Evolutionary conservation across 164 flowering plant genomes (phyloP).

Genomic region (Cinnamomum micranthum): DNA sequence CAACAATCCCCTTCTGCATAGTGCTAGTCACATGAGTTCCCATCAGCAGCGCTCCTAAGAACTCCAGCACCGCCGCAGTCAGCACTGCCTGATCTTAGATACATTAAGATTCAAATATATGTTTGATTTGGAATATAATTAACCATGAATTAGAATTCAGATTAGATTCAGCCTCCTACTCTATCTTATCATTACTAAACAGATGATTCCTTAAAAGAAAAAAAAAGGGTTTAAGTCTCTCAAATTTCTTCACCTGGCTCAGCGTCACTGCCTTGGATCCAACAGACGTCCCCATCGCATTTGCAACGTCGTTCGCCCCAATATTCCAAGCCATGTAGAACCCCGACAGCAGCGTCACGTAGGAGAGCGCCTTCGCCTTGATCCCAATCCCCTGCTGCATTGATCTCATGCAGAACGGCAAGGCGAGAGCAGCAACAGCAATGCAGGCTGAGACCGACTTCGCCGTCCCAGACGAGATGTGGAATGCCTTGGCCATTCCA

Average conservation of each 20-base stretch:
- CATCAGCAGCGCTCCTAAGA: slow-evolving; percentile 89
- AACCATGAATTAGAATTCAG: no score
- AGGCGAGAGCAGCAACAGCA: slow-evolving; percentile 54
- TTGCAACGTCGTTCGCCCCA: slow-evolving; percentile 97
- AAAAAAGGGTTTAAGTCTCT: no score
- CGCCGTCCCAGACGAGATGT: slow-evolving; percentile 67
- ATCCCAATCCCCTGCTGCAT: slow-evolving; percentile 48
- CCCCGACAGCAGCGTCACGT: slow-evolving; percentile 67
- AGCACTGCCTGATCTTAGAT: slow-evolving; percentile 46
- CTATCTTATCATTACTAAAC: no score
- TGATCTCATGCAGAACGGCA: slow-evolving; percentile 62
- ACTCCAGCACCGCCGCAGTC: slow-evolving; percentile 86
- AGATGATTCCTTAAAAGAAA: no score
- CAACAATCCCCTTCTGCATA: slow-evolving; percentile 95
- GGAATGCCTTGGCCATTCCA: slow-evolving; percentile 84
- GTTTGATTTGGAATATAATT: no score
- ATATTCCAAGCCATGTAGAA: slow-evolving; percentile 99
- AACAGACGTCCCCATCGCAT: slow-evolving; percentile 98
- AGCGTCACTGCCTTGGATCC: slow-evolving; percentile 88
- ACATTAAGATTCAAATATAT: no score
- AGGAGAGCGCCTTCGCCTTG: slow-evolving; percentile 64
- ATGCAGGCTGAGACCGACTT: slow-evolving; percentile 59
- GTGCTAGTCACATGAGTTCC: slow-evolving; percentile 93
- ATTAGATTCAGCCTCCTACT: no score
- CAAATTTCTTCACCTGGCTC: slow-evolving; percentile 31